Percentiles rank a stretch among this genome's conserved stretches.
Conservation (phyloP, 2,329 filamentous ascomycete species). For the Botrytis elliptica region DNA sequence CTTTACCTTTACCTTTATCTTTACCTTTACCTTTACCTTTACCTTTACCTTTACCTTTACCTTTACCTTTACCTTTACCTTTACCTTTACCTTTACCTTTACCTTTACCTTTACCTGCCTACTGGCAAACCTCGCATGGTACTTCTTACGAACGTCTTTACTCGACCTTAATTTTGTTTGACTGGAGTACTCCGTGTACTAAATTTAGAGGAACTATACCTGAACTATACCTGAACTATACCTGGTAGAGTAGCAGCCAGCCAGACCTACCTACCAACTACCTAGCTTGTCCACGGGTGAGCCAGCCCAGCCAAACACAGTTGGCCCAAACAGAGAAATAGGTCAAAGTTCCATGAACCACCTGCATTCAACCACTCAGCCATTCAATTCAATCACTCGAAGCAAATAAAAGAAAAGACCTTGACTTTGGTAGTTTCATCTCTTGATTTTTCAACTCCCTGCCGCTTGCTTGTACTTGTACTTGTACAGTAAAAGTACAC, state of each 20-base stretch:
- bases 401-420: background rate
- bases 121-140: background rate
- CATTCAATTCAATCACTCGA: background rate
- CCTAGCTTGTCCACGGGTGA: background rate
- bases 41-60: too few species aligned
- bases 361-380: background rate
- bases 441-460: background rate
- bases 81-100: too few species aligned
- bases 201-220: slow-evolving; percentile 18
- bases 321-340: background rate
- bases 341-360: slow-evolving; percentile 10
- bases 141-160: background rate
- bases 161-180: background rate
- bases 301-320: background rate
- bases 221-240: background rate
- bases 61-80: too few species aligned
- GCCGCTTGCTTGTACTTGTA: background rate
- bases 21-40: too few species aligned
- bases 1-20: too few species aligned
- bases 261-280: background rate
- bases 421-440: slow-evolving; percentile 9
- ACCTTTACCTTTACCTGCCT: background rate
- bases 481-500: background rate
- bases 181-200: background rate
- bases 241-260: background rate